Evolutionary conservation across 306 rosid species (phyloP), one percentile per base, ranked within the genome.

Genomic region (Dalbergia cultrata): DNA sequence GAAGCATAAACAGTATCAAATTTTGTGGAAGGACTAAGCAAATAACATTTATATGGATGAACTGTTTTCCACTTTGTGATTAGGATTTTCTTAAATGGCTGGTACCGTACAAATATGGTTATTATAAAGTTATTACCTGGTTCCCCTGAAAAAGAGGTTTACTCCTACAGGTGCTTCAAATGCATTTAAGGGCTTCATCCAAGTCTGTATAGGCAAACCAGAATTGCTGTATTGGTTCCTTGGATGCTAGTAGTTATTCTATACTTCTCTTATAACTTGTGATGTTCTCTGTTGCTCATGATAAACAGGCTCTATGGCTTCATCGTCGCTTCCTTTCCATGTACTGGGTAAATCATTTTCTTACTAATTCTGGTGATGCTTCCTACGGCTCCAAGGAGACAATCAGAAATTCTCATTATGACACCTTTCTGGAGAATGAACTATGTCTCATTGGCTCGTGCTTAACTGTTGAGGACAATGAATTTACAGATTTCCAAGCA

Each of bases 231-330:
- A 67, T 59, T 44, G 47, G 66, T 85, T 74, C 21, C 75, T 43
- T 57, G 16, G 58, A 41, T 67, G 17, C 62, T 72, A 67, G 75
- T 39, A 26, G 33, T 52, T 67, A 19, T 58, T 72, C 26, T 21
- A 67, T 61, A 62, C 56, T 60, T 65, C 3, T 72, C 43, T 22
- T 57, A 60, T 41, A 41, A 9, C 13, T 63, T 63, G 69, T 34
- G 77, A 49, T 13, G 22, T 66, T 75, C 67, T 34, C 45, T 78
- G 43, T 45, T 74, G 67, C 79, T 64, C 10, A 5, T 50, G 75
- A 61, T 53, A 33, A 72, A 81, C 93, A 91, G 99, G 94, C 93
- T 73, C 71, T 93, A 54, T 95, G 99, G 99, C 97, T 95, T 90
- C 97, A 93, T 80, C 96, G 93, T 0, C 95, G 96, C 80, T 90